phyloP scores from a whole-genome alignment of 371 early-diverging fungal genomes.

The Mortierella sp. region DNA sequence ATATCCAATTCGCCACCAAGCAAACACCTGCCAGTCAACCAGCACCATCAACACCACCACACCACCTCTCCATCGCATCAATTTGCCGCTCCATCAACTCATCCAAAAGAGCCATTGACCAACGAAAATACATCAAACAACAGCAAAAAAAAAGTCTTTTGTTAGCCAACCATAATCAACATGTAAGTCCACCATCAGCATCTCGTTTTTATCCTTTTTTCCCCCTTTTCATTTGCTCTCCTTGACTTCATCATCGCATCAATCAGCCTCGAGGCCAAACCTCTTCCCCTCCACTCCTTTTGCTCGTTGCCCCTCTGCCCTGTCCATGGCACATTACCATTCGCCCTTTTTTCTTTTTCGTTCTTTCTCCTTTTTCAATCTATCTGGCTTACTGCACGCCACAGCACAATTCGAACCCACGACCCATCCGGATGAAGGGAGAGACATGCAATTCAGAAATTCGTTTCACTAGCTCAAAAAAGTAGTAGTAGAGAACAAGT shows the following conservation, averaged over 20 bases:
- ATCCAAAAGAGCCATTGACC: neutral
- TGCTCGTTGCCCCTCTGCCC: neutral
- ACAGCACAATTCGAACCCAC: neutral
- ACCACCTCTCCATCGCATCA: constrained; percentile 8
- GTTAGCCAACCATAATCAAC: neutral
- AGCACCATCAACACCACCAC: neutral
- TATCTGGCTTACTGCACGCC: constrained; percentile 5
- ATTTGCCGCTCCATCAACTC: neutral
- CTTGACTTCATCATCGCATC: too few relatives aligned
- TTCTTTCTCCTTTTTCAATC: neutral
- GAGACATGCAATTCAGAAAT: neutral
- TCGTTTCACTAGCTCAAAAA: neutral
- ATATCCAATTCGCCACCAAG: neutral
- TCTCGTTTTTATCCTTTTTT: neutral
- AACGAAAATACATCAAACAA: too few relatives aligned
- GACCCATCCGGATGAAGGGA: neutral
- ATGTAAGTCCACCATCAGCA: constrained; percentile 7
- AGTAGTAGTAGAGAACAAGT: neutral
- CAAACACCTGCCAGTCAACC: constrained; percentile 7
- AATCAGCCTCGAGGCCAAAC: neutral
- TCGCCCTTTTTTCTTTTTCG: neutral
- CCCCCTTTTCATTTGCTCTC: neutral
- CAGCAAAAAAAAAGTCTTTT: neutral
- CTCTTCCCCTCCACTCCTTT: neutral
- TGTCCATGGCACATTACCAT: neutral